phyloP scores from a whole-genome alignment of 371 early-diverging fungal species.

The Syncephalastrum racemosum region DNA sequence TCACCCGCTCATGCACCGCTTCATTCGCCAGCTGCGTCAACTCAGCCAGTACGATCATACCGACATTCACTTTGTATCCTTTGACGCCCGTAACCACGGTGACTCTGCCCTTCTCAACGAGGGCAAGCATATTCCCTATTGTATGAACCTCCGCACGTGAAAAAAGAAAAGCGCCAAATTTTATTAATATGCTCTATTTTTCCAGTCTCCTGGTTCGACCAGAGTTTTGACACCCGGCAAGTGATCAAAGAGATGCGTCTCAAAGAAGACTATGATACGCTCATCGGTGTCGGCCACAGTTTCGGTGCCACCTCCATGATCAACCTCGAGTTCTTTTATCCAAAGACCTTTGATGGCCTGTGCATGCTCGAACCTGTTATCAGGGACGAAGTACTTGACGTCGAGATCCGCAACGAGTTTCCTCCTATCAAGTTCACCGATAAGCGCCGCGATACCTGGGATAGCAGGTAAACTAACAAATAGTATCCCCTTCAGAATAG shows the following conservation, averaged over 20 bases:
- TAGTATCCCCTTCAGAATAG: too few species aligned
- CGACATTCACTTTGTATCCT: conserved; percentile 27
- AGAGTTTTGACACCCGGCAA: conserved; percentile 34
- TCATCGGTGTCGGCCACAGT: conserved; percentile 43
- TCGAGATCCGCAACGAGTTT: conserved; percentile 17
- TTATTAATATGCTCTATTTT: background rate
- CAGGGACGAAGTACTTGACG: conserved; percentile 6
- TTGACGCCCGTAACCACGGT: conserved; percentile 42
- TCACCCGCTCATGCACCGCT: conserved; percentile 33
- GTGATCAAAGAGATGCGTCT: conserved; percentile 25
- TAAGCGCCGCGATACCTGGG: conserved; percentile 25
- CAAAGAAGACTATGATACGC: conserved; percentile 19
- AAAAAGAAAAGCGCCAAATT: too few species aligned
- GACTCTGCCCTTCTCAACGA: conserved; percentile 36
- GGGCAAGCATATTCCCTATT: conserved; percentile 14
- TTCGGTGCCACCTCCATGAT: conserved; percentile 40
- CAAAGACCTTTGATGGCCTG: conserved; percentile 32
- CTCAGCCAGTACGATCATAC: conserved; percentile 18
- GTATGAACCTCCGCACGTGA: conserved; percentile 9
- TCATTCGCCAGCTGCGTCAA: conserved; percentile 16
- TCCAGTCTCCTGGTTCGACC: conserved; percentile 35
- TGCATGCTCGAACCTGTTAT: conserved; percentile 32
- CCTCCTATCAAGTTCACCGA: background rate
- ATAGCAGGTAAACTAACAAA: conserved; percentile 16
- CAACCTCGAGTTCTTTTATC: conserved; percentile 24